A percentile compares a stretch with the other conserved stretches of the same genome.
Evolutionary conservation across 2,329 filamentous ascomycete genomes (phyloP).

Genomic region (Hypoxylon sp.): DNA sequence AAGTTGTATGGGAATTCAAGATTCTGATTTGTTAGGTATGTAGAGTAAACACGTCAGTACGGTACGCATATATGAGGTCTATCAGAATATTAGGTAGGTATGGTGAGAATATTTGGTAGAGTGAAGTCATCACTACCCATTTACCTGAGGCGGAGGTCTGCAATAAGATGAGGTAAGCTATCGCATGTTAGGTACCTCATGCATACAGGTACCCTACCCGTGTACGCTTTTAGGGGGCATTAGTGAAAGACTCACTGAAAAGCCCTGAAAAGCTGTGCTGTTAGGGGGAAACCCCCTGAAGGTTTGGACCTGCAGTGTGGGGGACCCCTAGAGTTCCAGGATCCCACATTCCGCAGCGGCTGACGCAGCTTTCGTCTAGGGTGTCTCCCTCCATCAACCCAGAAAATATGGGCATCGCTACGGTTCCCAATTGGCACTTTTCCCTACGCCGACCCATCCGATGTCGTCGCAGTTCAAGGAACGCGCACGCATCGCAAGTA

Average conservation of each 20-base stretch:
- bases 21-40: not conserved
- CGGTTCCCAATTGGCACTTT: constrained; percentile 33
- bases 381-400: constrained; percentile 8
- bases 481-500: constrained; percentile 35
- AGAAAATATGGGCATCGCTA: constrained; percentile 28
- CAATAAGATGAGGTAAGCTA: constrained; percentile 17
- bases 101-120: constrained; percentile 17
- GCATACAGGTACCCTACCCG: too few relatives aligned
- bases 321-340: constrained; percentile 21
- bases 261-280: too few relatives aligned
- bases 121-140: constrained; percentile 37
- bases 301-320: constrained; percentile 6
- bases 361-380: constrained; percentile 38
- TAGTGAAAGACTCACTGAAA: too few relatives aligned
- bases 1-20: not conserved
- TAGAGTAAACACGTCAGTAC: not conserved
- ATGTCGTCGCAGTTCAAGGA: constrained; percentile 41
- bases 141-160: constrained; percentile 4
- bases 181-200: too few relatives aligned
- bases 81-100: constrained; percentile 10
- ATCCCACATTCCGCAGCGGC: constrained; percentile 25
- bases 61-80: not conserved
- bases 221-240: too few relatives aligned
- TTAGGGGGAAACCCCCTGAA: constrained; percentile 2
- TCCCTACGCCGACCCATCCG: constrained; percentile 37